Percentiles rank a stretch among this genome's conserved stretches.
phyloP scores from a whole-genome alignment of 257 asterid species.

The Knoxia roxburghii region DNA sequence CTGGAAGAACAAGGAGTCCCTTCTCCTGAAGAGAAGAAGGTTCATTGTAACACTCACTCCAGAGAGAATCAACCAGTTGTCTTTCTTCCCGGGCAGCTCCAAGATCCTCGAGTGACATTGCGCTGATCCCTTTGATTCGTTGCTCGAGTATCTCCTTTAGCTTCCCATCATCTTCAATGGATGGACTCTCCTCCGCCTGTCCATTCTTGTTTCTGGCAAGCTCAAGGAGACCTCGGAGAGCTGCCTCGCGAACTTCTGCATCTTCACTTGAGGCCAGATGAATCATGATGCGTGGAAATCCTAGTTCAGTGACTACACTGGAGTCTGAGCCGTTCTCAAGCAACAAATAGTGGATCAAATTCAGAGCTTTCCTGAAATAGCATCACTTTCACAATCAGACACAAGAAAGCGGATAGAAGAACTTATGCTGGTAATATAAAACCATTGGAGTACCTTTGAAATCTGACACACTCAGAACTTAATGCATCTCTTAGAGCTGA shows the following conservation, averaged over 20 bases:
- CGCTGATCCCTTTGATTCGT: conserved; percentile 48
- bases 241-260: conserved; percentile 75
- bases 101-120: conserved; percentile 68
- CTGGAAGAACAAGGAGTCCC: conserved; percentile 67
- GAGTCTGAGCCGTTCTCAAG: conserved; percentile 56
- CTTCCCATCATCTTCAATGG: conserved; percentile 46
- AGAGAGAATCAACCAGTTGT: conserved; percentile 73
- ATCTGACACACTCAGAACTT: conserved; percentile 55
- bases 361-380: conserved; percentile 72
- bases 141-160: conserved; percentile 63
- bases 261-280: conserved; percentile 79
- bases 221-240: conserved; percentile 69
- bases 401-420: not conserved
- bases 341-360: conserved; percentile 61
- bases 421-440: not conserved
- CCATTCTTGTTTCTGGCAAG: conserved; percentile 40
- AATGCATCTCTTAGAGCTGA: conserved; percentile 70
- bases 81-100: conserved; percentile 80
- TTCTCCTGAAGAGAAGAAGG: conserved; percentile 71
- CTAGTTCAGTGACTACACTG: conserved; percentile 47
- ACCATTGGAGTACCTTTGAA: conserved; percentile 50
- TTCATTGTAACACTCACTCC: conserved; percentile 54
- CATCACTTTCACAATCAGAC: not conserved
- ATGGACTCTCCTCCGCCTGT: conserved; percentile 12
- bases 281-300: conserved; percentile 57